Percentiles rank a stretch among this genome's conserved stretches.
These are phyloP conservation scores for Solanum peruvianum DNA, from an alignment of 257 asterid genomes.

Conservation along the genomic window DNA sequence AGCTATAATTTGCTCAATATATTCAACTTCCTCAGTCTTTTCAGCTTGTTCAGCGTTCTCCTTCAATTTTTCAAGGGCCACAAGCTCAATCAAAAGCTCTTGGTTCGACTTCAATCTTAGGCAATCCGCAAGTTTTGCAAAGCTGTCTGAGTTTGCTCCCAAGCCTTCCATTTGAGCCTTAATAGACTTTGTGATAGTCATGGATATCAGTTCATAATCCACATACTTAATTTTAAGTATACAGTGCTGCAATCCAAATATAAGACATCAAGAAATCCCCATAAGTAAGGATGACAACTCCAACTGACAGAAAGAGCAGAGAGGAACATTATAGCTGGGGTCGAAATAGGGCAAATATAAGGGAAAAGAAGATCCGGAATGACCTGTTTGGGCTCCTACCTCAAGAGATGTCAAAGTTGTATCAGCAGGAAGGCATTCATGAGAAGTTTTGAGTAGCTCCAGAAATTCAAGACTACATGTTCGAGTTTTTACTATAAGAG, in stretches of 20 bases:
- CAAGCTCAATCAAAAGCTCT: constrained; percentile 28
- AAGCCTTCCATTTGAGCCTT: constrained; percentile 21
- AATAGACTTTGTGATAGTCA: constrained; percentile 10
- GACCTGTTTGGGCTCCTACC: neutral
- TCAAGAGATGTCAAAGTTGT: constrained; percentile 2
- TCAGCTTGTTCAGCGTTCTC: constrained; percentile 25
- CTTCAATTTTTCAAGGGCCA: constrained; percentile 31
- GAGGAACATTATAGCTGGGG: neutral
- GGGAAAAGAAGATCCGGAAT: neutral
- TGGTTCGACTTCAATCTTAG: constrained; percentile 19
- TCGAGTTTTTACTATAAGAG: neutral
- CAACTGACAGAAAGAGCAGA: neutral
- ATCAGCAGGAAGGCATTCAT: neutral
- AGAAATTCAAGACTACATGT: constrained; percentile 8
- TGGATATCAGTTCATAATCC: constrained; percentile 11
- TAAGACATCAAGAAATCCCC: neutral
- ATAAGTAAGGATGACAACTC: neutral
- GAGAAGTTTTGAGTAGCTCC: constrained; percentile 1
- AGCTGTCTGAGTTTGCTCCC: constrained; percentile 15
- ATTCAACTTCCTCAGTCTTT: constrained; percentile 20
- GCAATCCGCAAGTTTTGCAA: constrained; percentile 16
- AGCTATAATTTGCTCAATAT: constrained; percentile 23
- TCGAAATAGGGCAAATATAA: neutral
- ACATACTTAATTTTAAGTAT: constrained; percentile 16
- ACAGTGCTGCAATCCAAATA: constrained; percentile 10